Evolutionary conservation across 2,329 filamentous ascomycete species (phyloP), one percentile per base, ranked within the genome.

Genomic region (Fusarium continuum): DNA sequence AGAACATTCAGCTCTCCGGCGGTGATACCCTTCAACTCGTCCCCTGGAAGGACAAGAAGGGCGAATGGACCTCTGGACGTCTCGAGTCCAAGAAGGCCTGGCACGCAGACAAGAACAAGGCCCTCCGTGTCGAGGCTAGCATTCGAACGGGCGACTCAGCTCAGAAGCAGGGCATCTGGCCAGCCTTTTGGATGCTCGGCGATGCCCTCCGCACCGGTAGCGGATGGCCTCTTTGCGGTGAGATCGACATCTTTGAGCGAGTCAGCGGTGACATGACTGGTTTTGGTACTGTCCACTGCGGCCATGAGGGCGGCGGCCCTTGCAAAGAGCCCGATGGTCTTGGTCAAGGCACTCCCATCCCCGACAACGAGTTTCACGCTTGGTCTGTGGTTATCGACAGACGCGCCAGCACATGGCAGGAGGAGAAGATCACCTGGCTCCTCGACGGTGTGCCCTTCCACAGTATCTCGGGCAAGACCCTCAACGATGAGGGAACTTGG

Each of bases 131-230:
- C 41, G 79, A 84, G 70, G 78, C 78, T 9, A 71, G 71, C 35
- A 73, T 84, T 48, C 78, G 81, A 8, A 80, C 82, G 58, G 82
- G 82, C 26, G 48, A 72, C 10, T 54, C 69, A 14, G 62, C 62
- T 25, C 74, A 76, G 43, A 82, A 82, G 73, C 75, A 80, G 64
- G 82, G 82, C 11, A 75, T 84, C 61, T 84, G 82, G 82, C 82
- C 82, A 3, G 82, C 82, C 4, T 84, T 84, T 67, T 84, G 82
- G 82, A 72, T 82, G 48, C 77, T 84, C 2, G 82, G 82, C 10
- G 75, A 81, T 55, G 74, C 79, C 14, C 73, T 83, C 45, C 78
- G 81, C 7, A 70, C 75, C 57, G 81, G 81, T 11, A 79, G 77
- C 3, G 57, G 63, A 17, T 84, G 82, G 82, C 82, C 82, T 1